phyloP scores from a whole-genome alignment of 2,329 filamentous ascomycete genomes.

The Trichoderma endophyticum region DNA sequence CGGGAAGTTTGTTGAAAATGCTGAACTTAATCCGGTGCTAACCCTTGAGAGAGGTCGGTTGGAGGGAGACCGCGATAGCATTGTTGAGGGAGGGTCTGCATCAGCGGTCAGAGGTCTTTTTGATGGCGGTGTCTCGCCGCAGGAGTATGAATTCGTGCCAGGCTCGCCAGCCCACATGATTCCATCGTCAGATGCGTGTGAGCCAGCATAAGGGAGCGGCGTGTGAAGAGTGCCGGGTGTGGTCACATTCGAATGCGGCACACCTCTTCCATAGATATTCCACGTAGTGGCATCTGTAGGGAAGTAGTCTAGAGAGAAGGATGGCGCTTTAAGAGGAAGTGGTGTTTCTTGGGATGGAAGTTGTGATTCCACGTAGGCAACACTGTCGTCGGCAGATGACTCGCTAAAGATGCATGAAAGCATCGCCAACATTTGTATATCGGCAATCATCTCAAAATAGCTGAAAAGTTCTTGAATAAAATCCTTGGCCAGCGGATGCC shows the following conservation, averaged over 20 bases:
- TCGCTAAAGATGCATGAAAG: slow-evolving; percentile 68
- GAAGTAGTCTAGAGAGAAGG: slow-evolving; percentile 66
- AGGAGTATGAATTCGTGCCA: slow-evolving; percentile 57
- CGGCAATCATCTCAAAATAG: slow-evolving; percentile 60
- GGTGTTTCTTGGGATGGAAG: slow-evolving; percentile 60
- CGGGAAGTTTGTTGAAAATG: slow-evolving; percentile 54
- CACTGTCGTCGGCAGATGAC: slow-evolving; percentile 51
- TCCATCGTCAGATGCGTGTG: slow-evolving; percentile 54
- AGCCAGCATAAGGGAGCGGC: slow-evolving; percentile 52
- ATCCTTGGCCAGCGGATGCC: slow-evolving; percentile 60
- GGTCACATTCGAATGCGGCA: slow-evolving; percentile 52
- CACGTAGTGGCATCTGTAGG: slow-evolving; percentile 55
- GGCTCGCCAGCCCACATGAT: slow-evolving; percentile 51
- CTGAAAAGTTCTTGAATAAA: slow-evolving; percentile 61
- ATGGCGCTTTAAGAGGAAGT: slow-evolving; percentile 61
- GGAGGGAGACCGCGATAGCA: slow-evolving; percentile 57
- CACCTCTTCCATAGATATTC: slow-evolving; percentile 50
- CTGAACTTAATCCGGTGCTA: slow-evolving; percentile 54
- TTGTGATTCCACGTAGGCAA: slow-evolving; percentile 56
- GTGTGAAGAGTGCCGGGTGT: slow-evolving; percentile 58
- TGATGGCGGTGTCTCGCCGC: slow-evolving; percentile 59
- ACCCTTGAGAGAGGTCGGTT: slow-evolving; percentile 51
- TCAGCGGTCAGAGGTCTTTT: slow-evolving; percentile 47
- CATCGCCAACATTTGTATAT: slow-evolving; percentile 70
- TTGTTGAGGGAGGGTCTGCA: slow-evolving; percentile 46